Conservation (phyloP, 768 basidiomycete genomes). For the Goffeauzyma gilvescens region DNA sequence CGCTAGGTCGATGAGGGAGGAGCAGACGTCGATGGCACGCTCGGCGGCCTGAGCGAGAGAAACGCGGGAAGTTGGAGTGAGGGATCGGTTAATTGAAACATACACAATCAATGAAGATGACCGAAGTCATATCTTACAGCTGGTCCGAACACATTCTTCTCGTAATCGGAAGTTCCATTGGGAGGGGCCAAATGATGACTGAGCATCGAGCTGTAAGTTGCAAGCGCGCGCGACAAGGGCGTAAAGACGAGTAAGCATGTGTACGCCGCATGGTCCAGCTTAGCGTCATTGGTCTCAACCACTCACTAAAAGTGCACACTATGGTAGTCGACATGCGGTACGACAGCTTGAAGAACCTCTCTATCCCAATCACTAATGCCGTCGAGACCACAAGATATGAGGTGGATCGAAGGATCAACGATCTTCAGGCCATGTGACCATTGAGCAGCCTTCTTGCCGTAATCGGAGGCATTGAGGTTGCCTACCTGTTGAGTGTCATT, state of each 20-base stretch:
- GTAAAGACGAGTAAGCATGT: background rate
- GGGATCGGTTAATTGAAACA: background rate
- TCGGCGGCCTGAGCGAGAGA: constrained; percentile 33
- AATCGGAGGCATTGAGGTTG: constrained; percentile 41
- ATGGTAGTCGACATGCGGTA: constrained; percentile 38
- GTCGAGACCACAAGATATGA: constrained; percentile 40
- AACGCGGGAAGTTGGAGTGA: background rate
- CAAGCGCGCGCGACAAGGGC: background rate
- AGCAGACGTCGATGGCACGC: constrained; percentile 40
- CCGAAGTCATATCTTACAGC: constrained; percentile 28
- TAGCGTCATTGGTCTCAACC: too few relatives aligned
- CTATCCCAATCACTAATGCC: constrained; percentile 34
- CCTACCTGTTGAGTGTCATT: too few relatives aligned
- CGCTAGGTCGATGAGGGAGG: constrained; percentile 39
- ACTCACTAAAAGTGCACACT: constrained; percentile 32
- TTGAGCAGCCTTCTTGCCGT: constrained; percentile 41
- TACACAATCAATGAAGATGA: background rate
- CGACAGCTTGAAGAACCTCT: constrained; percentile 23
- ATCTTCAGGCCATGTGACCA: constrained; percentile 47
- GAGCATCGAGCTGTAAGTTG: constrained; percentile 20
- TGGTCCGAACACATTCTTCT: constrained; percentile 41
- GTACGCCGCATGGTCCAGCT: background rate
- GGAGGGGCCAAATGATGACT: constrained; percentile 18
- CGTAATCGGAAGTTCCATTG: constrained; percentile 26
- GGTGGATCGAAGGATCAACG: constrained; percentile 41